Conservation (phyloP, 495 filamentous ascomycete genomes). For the Chaetomium cochliodes region DNA sequence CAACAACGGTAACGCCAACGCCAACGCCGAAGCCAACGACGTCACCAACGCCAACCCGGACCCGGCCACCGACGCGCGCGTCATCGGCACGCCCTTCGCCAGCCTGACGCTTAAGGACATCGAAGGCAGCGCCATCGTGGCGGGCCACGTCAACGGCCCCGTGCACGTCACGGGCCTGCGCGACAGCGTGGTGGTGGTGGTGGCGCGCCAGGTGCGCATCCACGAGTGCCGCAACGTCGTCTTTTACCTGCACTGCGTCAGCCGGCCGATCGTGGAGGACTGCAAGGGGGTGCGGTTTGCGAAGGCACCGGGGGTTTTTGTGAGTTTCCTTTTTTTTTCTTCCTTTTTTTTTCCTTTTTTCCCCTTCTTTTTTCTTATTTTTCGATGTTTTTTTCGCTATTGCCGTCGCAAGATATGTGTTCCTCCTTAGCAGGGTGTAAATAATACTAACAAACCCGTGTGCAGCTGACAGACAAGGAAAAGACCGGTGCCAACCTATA, state of each 20-base stretch:
- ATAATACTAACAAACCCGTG: constrained; percentile 11
- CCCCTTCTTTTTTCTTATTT: neutral
- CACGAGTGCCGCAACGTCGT: constrained; percentile 78
- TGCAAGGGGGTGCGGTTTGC: constrained; percentile 78
- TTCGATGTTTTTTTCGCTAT: too few relatives aligned
- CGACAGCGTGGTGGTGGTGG: constrained; percentile 71
- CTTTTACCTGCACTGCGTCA: constrained; percentile 77
- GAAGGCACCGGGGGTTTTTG: constrained; percentile 65
- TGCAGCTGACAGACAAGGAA: constrained; percentile 37
- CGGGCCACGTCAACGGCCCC: constrained; percentile 73
- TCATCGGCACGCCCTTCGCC: constrained; percentile 63
- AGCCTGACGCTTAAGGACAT: constrained; percentile 71
- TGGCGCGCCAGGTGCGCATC: constrained; percentile 82
- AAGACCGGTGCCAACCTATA: constrained; percentile 61
- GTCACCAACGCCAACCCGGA: too few relatives aligned
- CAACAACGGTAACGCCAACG: constrained; percentile 16
- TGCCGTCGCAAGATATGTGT: too few relatives aligned
- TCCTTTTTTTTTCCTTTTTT: neutral
- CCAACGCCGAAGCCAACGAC: too few relatives aligned
- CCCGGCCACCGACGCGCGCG: too few relatives aligned
- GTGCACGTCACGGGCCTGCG: constrained; percentile 76
- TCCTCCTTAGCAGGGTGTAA: neutral
- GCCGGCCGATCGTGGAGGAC: constrained; percentile 91
- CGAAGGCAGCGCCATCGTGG: constrained; percentile 65
- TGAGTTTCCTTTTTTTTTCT: constrained; percentile 42